Evolutionary conservation across 139 green algal species (phyloP), one percentile per base, ranked within the genome.

Genomic region (Yamagishiella unicocca): DNA sequence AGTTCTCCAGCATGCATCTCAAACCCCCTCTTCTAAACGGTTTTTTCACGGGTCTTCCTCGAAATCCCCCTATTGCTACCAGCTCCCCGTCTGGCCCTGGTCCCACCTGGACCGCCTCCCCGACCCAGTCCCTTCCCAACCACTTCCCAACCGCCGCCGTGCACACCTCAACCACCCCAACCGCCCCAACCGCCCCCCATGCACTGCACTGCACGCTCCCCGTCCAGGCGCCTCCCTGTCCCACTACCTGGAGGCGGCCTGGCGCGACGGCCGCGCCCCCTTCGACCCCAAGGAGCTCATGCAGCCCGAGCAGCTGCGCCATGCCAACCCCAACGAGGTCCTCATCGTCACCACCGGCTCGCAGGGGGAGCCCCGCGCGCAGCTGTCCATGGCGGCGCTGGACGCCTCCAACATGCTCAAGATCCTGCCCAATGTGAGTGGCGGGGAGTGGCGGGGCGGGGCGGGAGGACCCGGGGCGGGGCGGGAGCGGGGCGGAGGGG

Each of bases 211-310:
- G 5, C 38, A 27, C 72, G 9, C n/a, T 1, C 53, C 37, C 54
- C 33, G 29, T 17, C 2, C 66, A 87, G 81, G 98, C 58, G 96
- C 96, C 91, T 96, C 88, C 31, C 93, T 99, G 43, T 94, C 92
- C 43, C 96, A 94, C 24, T 99, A 99, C 92, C 91, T 99, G 62
- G 98, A 99, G 83, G 98, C 98, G 0, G 97, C 97, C 2, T 86
- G 88, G 45, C 92, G 93, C 1, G 95, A 94, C 53, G 96, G 95
- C 71, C 81, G 82, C 50, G 81, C 83, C 22, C 90, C 87, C 58
- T 89, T 91, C 46, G 90, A 93, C 82, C 90, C 90, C 64, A 87
- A 87, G 54, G 95, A 98, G 25, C 91, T 99, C 10, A 88, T 99
- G 9, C 73, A 87, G 42, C 84, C 83, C 0, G 88, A 90, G 8